Percentiles rank a stretch among this genome's conserved stretches.
These are phyloP conservation scores for Plasmodium vinckei DNA, from an alignment of 169 alveolate genomes.

Conservation along the genomic window DNA sequence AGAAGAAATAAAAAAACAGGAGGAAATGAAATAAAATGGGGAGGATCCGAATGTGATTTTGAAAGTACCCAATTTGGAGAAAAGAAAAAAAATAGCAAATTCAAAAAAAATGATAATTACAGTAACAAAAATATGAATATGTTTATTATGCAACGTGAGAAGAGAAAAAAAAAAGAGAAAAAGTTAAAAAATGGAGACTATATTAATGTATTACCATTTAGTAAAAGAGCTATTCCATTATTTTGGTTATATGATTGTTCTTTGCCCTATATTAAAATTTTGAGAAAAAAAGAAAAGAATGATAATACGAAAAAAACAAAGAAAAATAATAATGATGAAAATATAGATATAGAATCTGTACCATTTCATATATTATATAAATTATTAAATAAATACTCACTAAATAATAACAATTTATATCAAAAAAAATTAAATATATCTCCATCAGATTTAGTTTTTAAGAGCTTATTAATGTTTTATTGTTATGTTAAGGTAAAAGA, in stretches of 20 bases:
- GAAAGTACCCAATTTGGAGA: constrained; percentile 8
- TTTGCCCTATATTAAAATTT: constrained; percentile 71
- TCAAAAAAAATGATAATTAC: not conserved
- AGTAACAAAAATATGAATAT: not conserved
- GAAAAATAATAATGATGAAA: constrained; percentile 32
- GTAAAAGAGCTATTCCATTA: constrained; percentile 70
- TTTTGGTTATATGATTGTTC: constrained; percentile 74
- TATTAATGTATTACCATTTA: constrained; percentile 61
- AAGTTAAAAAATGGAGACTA: constrained; percentile 26
- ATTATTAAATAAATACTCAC: constrained; percentile 54
- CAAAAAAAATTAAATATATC: constrained; percentile 78
- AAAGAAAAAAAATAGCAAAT: constrained; percentile 17
- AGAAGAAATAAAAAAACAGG: constrained; percentile 14
- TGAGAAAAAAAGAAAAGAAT: constrained; percentile 65
- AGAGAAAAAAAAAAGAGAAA: constrained; percentile 32
- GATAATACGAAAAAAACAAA: constrained; percentile 14
- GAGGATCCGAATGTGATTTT: constrained; percentile 15
- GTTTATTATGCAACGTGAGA: constrained; percentile 2
- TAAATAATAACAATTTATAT: constrained; percentile 65
- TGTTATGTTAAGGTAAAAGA: constrained; percentile 80
- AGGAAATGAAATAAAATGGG: constrained; percentile 16
- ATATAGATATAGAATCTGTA: constrained; percentile 56
- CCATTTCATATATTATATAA: constrained; percentile 59
- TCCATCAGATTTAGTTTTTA: constrained; percentile 78
- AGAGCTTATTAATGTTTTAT: constrained; percentile 78